Evolutionary conservation across 192 early-diverging fungal genomes (phyloP).

Genomic region (Spizellomyces punctatus): DNA sequence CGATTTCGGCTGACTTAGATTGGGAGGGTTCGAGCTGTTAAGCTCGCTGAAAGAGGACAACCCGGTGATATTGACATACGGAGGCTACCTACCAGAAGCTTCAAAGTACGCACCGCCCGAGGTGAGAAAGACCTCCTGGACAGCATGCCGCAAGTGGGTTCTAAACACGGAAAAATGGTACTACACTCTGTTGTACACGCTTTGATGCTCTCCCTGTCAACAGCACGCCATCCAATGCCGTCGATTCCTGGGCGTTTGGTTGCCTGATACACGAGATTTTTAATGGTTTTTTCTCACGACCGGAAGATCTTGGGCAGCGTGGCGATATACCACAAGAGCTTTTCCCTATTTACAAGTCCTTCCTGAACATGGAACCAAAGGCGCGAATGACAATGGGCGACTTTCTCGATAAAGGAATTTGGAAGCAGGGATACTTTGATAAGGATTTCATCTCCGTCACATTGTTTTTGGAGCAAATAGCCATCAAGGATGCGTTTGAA

Average conservation of each 20-base stretch:
- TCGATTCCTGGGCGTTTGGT: slow-evolving; percentile 84
- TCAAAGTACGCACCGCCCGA: slow-evolving; percentile 72
- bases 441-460: slow-evolving; percentile 82
- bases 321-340: slow-evolving; percentile 31
- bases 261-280: slow-evolving; percentile 82
- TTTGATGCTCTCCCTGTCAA: not conserved
- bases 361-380: slow-evolving; percentile 64
- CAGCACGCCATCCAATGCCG: slow-evolving; percentile 49
- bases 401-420: slow-evolving; percentile 70
- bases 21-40: slow-evolving; percentile 86
- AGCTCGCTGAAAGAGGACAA: slow-evolving; percentile 71
- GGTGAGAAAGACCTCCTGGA: slow-evolving; percentile 64
- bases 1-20: slow-evolving; percentile 31
- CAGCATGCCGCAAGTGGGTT: slow-evolving; percentile 58
- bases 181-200: not conserved
- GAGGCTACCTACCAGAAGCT: slow-evolving; percentile 64
- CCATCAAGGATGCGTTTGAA: slow-evolving; percentile 86
- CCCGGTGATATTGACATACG: slow-evolving; percentile 63
- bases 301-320: slow-evolving; percentile 31
- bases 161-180: too few species aligned
- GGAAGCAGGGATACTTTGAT: slow-evolving; percentile 72
- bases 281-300: slow-evolving; percentile 56
- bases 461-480: slow-evolving; percentile 89
- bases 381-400: slow-evolving; percentile 62
- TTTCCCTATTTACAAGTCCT: slow-evolving; percentile 54